Evolutionary conservation across 2,329 filamentous ascomycete genomes (phyloP).

Genomic region (Trichoderma atroviride): DNA sequence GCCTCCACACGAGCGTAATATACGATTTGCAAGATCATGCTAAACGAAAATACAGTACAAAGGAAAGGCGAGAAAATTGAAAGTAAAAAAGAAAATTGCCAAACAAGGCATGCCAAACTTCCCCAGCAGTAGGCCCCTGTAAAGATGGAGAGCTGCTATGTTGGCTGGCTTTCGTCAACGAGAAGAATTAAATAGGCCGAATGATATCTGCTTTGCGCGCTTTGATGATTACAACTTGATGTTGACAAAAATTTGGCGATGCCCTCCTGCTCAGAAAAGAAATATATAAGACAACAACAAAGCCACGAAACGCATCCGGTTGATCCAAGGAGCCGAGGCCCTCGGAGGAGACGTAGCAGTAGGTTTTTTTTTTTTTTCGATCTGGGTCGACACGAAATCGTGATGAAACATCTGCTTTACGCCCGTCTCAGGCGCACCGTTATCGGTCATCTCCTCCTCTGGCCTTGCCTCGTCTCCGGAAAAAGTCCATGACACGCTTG

Average conservation of each 20-base stretch:
- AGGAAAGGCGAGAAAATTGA: conserved; percentile 23
- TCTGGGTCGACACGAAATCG: neutral
- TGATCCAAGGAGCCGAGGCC: neutral
- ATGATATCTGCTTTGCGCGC: conserved; percentile 26
- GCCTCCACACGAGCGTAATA: conserved; percentile 26
- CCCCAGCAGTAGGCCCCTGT: neutral
- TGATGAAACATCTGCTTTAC: neutral
- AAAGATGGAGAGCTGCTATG: conserved; percentile 1
- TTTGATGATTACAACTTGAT: conserved; percentile 28
- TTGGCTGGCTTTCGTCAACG: conserved; percentile 2
- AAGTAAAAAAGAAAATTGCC: conserved; percentile 21
- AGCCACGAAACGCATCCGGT: conserved; percentile 1
- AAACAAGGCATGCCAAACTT: conserved; percentile 22
- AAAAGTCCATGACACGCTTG: conserved; percentile 97
- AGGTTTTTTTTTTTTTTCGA: neutral
- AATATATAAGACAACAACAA: conserved; percentile 7
- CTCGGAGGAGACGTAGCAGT: neutral
- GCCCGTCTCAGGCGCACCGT: conserved; percentile 8
- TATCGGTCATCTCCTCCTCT: conserved; percentile 60
- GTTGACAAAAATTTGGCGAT: conserved; percentile 18
- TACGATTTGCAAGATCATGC: conserved; percentile 28
- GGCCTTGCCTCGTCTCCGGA: conserved; percentile 81
- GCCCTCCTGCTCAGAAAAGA: conserved; percentile 12
- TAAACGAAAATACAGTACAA: conserved; percentile 25
- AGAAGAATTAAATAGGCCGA: conserved; percentile 24